These are phyloP conservation scores for Mangifera indica DNA, from an alignment of 345 rosid species.

Conservation along the genomic window DNA sequence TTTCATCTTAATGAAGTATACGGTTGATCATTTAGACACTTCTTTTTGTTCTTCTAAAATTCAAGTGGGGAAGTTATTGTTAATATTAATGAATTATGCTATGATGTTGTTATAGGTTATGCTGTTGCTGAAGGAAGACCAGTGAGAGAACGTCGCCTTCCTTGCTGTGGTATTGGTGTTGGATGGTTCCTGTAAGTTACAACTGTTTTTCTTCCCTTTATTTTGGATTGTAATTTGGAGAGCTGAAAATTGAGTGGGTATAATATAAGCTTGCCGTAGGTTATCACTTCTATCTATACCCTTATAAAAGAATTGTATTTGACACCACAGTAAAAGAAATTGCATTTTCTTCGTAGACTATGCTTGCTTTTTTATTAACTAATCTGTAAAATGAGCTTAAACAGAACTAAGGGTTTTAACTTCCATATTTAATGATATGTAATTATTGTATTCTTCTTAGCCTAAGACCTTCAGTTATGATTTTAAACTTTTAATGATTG, in stretches of 20 bases:
- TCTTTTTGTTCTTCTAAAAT: too few species aligned
- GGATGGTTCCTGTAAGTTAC: constrained; percentile 92
- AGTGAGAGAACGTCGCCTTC: constrained; percentile 64
- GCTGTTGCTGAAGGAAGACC: constrained; percentile 89
- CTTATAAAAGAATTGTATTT: too few species aligned
- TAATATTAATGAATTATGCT: too few species aligned
- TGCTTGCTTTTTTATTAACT: background rate
- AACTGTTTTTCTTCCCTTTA: background rate
- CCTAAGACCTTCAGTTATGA: background rate
- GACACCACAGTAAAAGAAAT: too few species aligned
- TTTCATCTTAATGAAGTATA: too few species aligned
- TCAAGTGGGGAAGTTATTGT: too few species aligned
- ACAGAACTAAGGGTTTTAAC: background rate
- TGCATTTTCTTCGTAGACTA: too few species aligned
- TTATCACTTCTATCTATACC: too few species aligned
- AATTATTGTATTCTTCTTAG: background rate
- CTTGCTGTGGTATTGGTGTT: constrained; percentile 82
- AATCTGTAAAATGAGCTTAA: background rate
- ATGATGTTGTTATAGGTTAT: constrained; percentile 43
- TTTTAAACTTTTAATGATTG: background rate
- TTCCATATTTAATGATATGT: background rate
- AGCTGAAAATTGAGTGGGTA: too few species aligned
- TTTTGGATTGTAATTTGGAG: background rate
- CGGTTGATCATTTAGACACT: too few species aligned
- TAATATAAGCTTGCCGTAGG: too few species aligned